Evolutionary conservation across 2,329 filamentous ascomycete species (phyloP), one percentile per base, ranked within the genome.

Genomic region (Fusarium pilosicola): DNA sequence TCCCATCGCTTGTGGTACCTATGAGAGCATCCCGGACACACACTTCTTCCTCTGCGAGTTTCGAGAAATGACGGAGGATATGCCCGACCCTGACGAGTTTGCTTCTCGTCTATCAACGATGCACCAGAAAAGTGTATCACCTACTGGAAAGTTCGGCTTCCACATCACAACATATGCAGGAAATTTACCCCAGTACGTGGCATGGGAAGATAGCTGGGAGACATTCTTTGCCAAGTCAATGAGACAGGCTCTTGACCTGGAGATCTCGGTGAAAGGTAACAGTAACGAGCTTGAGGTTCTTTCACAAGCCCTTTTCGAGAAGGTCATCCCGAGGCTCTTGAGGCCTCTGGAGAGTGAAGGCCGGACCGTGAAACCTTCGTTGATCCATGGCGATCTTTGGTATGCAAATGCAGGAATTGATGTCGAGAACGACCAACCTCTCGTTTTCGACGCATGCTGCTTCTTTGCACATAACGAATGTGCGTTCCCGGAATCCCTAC

Each of bases 351-450:
- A 54, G 51, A 54, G 34, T 39, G 24, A 5, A 0, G 51, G 34
- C 24, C 0, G 51, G 0, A n/a, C 24, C 0, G 51, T 38, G 51
- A 39, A 39, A 0, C 51, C 34, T 13, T 54, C 51, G 0, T 0
- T 54, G 0, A 26, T 39, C 1, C 51, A 54, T n/a, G 51, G 24
- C 0, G 51, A 39, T 7, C 51, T 54, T 0, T 39, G 51, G 51
- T 1, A 54, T 39, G 51, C 51, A 2, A 54, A 54, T 54, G 11
- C 24, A 39, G 34, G 51, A 3, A 54, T 39, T 2, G 24, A 54
- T n/a, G 34, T 3, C 10, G 24, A 38, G 10, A 54, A 1, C 18
- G 0, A 54, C n/a, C n/a, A 22, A 7, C 51, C 51, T 13, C 34
- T 54, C 7, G 0, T 54, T 0, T 54, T 54, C 0, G 51, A 54